Evolutionary conservation across 176 grass and related monocot genomes (phyloP).

Genomic region (Bromus sterilis): DNA sequence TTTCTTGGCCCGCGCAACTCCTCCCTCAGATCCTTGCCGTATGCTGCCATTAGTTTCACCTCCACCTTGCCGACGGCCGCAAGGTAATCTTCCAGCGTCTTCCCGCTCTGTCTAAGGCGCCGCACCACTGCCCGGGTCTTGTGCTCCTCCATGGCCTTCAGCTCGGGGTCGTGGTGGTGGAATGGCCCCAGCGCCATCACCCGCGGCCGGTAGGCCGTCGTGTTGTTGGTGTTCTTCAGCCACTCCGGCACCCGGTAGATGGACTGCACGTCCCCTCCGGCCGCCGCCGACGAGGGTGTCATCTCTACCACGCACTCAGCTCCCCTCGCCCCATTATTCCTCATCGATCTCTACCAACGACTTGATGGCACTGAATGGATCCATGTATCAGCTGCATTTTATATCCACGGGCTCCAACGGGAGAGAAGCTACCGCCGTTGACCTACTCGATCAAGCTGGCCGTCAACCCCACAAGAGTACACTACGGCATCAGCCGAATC

Average conservation of each 20-base stretch:
- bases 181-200: background rate
- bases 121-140: conserved; percentile 29
- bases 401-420: too few relatives aligned
- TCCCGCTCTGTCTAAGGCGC: conserved; percentile 8
- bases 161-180: conserved; percentile 17
- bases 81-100: background rate
- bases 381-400: too few relatives aligned
- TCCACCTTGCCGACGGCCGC: conserved; percentile 1
- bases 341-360: too few relatives aligned
- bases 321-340: too few relatives aligned
- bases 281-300: background rate
- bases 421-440: too few relatives aligned
- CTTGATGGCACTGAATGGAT: too few relatives aligned
- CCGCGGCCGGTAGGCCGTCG: background rate
- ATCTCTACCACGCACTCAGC: background rate
- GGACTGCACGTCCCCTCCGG: background rate
- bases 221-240: background rate
- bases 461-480: too few relatives aligned
- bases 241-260: background rate
- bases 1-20: background rate
- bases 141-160: conserved; percentile 37
- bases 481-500: too few relatives aligned
- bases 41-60: conserved; percentile 12
- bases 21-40: background rate
- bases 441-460: too few relatives aligned